Evolutionary conservation across 805 yeast species (phyloP), one percentile per base, ranked within the genome.

Genomic region (Candida montana): DNA sequence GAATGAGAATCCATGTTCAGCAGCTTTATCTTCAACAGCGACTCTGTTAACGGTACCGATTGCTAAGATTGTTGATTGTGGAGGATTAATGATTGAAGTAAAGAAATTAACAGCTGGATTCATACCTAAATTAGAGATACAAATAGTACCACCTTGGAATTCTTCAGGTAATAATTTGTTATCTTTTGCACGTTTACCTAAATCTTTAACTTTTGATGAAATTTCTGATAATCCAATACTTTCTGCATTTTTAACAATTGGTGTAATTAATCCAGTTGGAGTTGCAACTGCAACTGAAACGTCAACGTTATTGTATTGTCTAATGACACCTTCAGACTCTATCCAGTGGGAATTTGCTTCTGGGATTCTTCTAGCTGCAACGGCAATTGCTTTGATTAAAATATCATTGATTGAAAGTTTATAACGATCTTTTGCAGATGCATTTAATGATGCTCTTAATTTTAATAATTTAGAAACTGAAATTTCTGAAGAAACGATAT

Each of bases 51-150:
- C 81, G 30, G 99, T 91, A 58, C 96, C 96, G 55, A 93, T 77
- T 48, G 99, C 99, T 57, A 93, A 69, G 59, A 93, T 93, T 38
- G 96, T 81, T 39, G 90, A 75, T 70, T 91, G 99, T 41, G 99
- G 99, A 49, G 96, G 98, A 78, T 93, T 93, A 66, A 93, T 82
- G 68, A 93, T 93, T 29, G 99, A 91, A 24, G 99, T 91, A 80
- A 93, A 93, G 63, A 83, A 60, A 51, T 80, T 74, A 35, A 91
- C 97, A 42, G 99, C 98, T 44, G 71, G 78, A 80, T 93, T 93
- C 99, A 93, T 93, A 63, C 99, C 99, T 75, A 93, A 74, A 83
- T 93, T 93, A 52, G 98, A 93, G 61, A 93, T 91, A 65, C 97
- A 89, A 67, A 93, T 87, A 55, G 99, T 90, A 62, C 99, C 99